Evolutionary conservation across 768 basidiomycete species (phyloP), one percentile per base, ranked within the genome.

Genomic region (Suillus alpinus): DNA sequence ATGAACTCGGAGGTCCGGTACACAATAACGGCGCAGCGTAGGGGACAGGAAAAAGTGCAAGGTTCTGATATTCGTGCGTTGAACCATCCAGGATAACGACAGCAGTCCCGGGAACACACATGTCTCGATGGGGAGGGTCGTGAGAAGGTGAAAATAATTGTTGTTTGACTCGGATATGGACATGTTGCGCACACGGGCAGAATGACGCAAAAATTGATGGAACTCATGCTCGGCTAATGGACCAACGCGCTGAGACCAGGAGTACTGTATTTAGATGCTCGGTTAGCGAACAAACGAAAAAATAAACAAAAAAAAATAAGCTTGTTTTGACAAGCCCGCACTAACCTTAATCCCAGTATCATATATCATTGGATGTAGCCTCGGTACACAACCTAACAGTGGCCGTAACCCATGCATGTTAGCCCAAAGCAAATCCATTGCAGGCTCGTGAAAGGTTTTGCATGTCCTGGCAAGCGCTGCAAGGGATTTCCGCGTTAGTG

Each of bases 381-480:
- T 55, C 10, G 53, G 12, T 16, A 55, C 53, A 18, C 53, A 55
- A 10, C 53, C 37, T 12, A 55, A 37, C 10, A 55, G 37, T 13
- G 53, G 53, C 26, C 37, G 16, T 39, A 55, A 18, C 9, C 36
- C 53, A 36, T 3, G 20, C 6, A 59, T 36, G 7, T 57, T 14
- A n/a, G 31, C 32, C 58, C 58, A 59, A 29, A 59, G 34, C 16
- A 36, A 34, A 37, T 59, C 53, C 51, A 59, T 55, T 18, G 58
- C 58, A 14, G 34, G 58, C 13, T 26, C 39, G 26, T 59, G n/a
- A 16, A 59, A 55, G 16, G 52, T 59, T 56, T 29, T 59, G 51
- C 58, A 59, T 55, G 58, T 59, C 52, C 34, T 37, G 16, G 58
- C 58, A 13, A 59, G 47, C 13, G 52, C 53, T 29, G 34, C 34